phyloP scores from a whole-genome alignment of 2,329 filamentous ascomycete species.

The Pleoardoris graminearum region DNA sequence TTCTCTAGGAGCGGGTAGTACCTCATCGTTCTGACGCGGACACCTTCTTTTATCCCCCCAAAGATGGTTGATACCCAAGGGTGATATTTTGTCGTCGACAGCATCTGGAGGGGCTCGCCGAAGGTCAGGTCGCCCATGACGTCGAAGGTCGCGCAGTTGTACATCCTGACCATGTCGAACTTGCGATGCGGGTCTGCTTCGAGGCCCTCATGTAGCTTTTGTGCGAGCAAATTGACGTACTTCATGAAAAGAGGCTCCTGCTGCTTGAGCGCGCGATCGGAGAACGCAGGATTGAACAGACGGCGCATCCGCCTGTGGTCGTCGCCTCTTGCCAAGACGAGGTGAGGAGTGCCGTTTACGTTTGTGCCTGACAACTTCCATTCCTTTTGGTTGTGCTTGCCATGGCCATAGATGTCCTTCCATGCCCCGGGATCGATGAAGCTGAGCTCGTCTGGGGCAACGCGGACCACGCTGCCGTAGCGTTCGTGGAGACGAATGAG shows the following conservation, averaged over 20 bases:
- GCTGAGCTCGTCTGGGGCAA: constrained; percentile 53
- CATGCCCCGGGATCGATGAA: constrained; percentile 48
- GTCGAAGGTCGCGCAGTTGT: constrained; percentile 21
- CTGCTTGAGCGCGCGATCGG: constrained; percentile 35
- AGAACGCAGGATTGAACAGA: constrained; percentile 38
- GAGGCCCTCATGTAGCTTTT: constrained; percentile 35
- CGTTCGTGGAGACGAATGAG: constrained; percentile 16
- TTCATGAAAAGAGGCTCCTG: constrained; percentile 40
- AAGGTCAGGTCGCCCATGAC: constrained; percentile 27
- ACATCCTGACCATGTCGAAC: constrained; percentile 9
- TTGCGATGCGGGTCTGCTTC: constrained; percentile 35
- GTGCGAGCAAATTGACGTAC: constrained; percentile 44
- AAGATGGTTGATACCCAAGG: constrained; percentile 42
- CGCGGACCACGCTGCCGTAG: constrained; percentile 51
- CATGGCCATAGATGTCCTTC: constrained; percentile 46
- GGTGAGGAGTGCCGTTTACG: constrained; percentile 14
- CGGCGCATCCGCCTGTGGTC: constrained; percentile 18
- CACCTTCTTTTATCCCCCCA: constrained; percentile 19
- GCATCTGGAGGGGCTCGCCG: constrained; percentile 29
- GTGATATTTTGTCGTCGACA: constrained; percentile 31
- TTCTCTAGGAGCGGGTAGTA: constrained; percentile 17
- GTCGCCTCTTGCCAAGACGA: constrained; percentile 23
- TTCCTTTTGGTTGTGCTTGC: constrained; percentile 20
- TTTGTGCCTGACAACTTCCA: constrained; percentile 10
- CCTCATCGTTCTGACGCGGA: constrained; percentile 9